phyloP scores from a whole-genome alignment of 306 rosid species.

The Rubus idaeus region DNA sequence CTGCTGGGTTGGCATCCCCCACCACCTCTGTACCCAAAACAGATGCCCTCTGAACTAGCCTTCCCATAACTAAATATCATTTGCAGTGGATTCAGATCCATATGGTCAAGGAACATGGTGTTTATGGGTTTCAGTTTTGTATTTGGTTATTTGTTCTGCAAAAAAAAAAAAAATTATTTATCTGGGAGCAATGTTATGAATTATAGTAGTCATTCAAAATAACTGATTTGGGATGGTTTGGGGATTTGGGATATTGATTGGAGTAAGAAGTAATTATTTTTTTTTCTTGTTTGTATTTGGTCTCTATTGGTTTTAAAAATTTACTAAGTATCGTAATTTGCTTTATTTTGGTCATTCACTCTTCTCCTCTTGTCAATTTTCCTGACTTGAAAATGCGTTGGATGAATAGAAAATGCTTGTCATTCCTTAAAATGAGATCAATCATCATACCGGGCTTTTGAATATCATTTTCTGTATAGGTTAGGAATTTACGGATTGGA shows the following conservation, averaged over 20 bases:
- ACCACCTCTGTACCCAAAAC: too few relatives aligned
- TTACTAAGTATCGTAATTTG: background rate
- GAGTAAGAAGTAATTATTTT: background rate
- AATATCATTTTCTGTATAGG: conserved; percentile 43
- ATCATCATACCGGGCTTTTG: background rate
- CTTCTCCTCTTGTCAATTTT: background rate
- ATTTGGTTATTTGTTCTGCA: background rate
- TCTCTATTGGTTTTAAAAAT: background rate
- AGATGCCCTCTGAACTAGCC: too few relatives aligned
- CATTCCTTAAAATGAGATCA: background rate
- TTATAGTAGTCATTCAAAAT: too few relatives aligned
- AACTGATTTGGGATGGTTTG: background rate
- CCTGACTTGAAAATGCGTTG: background rate
- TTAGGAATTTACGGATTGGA: conserved; percentile 82
- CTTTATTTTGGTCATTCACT: background rate
- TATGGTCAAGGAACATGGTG: background rate
- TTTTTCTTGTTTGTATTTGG: background rate
- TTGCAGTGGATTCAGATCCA: background rate
- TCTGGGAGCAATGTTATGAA: too few relatives aligned
- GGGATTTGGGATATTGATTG: background rate
- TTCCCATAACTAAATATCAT: background rate
- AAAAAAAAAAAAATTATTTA: background rate
- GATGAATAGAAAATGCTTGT: background rate
- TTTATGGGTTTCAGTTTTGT: background rate
- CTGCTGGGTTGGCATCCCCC: too few relatives aligned